Conservation (phyloP, 768 basidiomycete genomes). For the Kwoniella europaea region DNA sequence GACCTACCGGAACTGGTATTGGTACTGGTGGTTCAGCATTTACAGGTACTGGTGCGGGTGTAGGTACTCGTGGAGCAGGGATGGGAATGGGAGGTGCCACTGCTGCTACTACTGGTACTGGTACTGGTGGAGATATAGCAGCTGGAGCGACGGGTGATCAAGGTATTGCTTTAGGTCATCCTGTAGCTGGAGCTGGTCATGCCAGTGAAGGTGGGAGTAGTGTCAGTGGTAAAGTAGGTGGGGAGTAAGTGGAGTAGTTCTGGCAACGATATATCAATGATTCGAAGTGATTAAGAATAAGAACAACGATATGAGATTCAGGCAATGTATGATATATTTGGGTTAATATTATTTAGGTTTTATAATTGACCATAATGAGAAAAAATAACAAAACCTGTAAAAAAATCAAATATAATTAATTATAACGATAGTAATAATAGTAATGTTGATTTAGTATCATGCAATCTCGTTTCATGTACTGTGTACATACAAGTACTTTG, state of each 20-base stretch:
- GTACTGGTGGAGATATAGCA: neutral
- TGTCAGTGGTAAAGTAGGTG: slow-evolving; percentile 28
- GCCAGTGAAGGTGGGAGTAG: slow-evolving; percentile 20
- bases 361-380: no score
- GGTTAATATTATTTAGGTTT: neutral
- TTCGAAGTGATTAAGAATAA: no score
- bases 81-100: slow-evolving; percentile 2
- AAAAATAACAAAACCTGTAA: no score
- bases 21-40: neutral
- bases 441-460: neutral
- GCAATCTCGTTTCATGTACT: neutral
- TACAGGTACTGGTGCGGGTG: neutral
- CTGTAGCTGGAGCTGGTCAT: slow-evolving; percentile 3
- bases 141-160: slow-evolving; percentile 8
- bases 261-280: no score
- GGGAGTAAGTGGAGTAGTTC: no score
- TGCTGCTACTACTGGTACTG: neutral
- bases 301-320: no score
- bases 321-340: neutral
- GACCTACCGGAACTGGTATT: neutral
- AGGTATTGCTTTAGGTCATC: slow-evolving; percentile 9
- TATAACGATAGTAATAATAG: neutral
- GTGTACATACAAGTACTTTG: no score
- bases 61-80: neutral
- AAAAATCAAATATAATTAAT: no score